Conservation (phyloP, 2,329 filamentous ascomycete genomes). For the Ascochyta pisi region DNA sequence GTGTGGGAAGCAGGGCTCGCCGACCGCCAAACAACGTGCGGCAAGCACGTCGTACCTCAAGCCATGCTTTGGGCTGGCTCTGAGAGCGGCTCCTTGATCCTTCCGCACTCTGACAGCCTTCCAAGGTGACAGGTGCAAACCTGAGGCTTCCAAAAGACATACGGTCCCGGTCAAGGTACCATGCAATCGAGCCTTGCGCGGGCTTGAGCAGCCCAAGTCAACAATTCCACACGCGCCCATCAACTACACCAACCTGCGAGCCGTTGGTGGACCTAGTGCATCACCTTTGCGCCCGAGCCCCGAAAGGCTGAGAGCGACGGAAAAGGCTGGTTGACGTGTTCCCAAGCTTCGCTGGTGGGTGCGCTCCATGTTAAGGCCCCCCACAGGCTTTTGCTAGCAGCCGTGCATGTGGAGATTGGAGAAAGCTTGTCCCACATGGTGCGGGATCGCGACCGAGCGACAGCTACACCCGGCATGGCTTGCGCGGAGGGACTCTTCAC, state of each 20-base stretch:
- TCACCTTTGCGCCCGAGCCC: conserved; percentile 12
- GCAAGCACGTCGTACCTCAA: conserved; percentile 18
- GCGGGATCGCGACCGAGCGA: conserved; percentile 31
- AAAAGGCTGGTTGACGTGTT: conserved; percentile 42
- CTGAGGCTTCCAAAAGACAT: background rate
- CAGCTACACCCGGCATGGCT: conserved; percentile 24
- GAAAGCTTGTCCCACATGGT: conserved; percentile 26
- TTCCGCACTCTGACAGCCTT: conserved; percentile 5
- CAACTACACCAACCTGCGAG: background rate
- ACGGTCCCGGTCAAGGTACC: background rate
- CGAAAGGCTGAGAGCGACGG: conserved; percentile 23
- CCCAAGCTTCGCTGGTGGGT: conserved; percentile 35
- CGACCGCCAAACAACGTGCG: conserved; percentile 25
- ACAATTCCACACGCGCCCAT: conserved; percentile 7
- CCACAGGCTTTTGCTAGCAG: conserved; percentile 32
- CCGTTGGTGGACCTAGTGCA: conserved; percentile 17
- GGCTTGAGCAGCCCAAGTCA: background rate
- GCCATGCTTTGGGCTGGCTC: conserved; percentile 18
- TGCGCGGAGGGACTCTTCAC: conserved; percentile 40
- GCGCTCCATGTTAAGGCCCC: conserved; percentile 35
- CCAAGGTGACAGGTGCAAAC: conserved; percentile 5
- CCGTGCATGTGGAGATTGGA: conserved; percentile 47
- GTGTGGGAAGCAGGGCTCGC: conserved; percentile 24
- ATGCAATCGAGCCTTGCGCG: background rate
- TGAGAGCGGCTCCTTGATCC: conserved; percentile 30